phyloP scores from a whole-genome alignment of 2,329 filamentous ascomycete genomes.

The Drechslerella dactyloides region DNA sequence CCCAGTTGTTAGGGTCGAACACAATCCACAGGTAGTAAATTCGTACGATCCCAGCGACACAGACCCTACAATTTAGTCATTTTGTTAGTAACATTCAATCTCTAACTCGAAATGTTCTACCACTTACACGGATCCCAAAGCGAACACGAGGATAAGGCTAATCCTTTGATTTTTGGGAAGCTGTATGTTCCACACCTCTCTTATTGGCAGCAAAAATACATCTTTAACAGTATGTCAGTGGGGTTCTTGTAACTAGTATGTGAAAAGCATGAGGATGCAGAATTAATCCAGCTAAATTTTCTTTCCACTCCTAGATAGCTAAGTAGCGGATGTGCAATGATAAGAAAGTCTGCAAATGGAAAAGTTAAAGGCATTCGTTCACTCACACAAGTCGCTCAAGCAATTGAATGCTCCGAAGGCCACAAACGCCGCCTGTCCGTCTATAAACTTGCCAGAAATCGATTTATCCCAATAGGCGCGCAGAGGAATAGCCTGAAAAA shows the following conservation, averaged over 20 bases:
- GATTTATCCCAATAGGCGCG: slow-evolving; percentile 44
- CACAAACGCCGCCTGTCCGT: slow-evolving; percentile 32
- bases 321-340: too few relatives aligned
- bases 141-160: slow-evolving; percentile 45
- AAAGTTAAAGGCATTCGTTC: too few relatives aligned
- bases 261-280: too few relatives aligned
- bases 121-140: slow-evolving; percentile 48
- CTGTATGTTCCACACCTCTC: slow-evolving; percentile 43
- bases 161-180: slow-evolving; percentile 49
- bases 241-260: background rate
- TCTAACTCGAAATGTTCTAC: too few relatives aligned
- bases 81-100: slow-evolving; percentile 5
- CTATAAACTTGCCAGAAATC: slow-evolving; percentile 38
- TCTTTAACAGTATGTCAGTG: slow-evolving; percentile 1
- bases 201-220: slow-evolving; percentile 47
- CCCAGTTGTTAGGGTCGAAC: slow-evolving; percentile 38
- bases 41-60: slow-evolving; percentile 44
- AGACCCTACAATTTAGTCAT: slow-evolving; percentile 24
- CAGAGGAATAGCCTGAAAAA: slow-evolving; percentile 43
- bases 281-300: too few relatives aligned
- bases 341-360: too few relatives aligned
- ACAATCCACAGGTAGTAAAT: slow-evolving; percentile 50
- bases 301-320: too few relatives aligned
- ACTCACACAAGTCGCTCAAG: slow-evolving; percentile 42
- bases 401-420: slow-evolving; percentile 35